Conservation (phyloP, 2,329 filamentous ascomycete genomes). For the Monosporascus ibericus region DNA sequence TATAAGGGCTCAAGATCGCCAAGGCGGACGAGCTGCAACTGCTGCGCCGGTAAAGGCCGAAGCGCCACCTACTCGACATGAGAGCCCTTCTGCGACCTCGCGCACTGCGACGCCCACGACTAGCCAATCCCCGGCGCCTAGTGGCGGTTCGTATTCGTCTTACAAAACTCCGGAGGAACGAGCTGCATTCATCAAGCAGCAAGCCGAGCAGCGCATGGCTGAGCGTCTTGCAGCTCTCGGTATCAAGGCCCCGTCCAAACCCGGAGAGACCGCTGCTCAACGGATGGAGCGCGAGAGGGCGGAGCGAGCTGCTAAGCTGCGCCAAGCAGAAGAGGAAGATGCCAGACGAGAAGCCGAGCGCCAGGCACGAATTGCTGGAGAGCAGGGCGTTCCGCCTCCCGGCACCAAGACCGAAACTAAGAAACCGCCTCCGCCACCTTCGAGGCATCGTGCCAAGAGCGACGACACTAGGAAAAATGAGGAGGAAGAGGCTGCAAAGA, state of each 20-base stretch:
- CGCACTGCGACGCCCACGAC: constrained; percentile 47
- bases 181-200: constrained; percentile 93
- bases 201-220: constrained; percentile 94
- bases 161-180: constrained; percentile 91
- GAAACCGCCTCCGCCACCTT: constrained; percentile 71
- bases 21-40: constrained; percentile 33
- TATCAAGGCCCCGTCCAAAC: constrained; percentile 74
- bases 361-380: constrained; percentile 74
- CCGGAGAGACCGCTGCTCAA: constrained; percentile 76
- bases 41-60: constrained; percentile 39
- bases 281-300: constrained; percentile 80
- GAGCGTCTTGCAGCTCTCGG: constrained; percentile 90
- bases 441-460: constrained; percentile 61
- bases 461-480: constrained; percentile 40
- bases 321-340: constrained; percentile 91
- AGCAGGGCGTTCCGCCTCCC: constrained; percentile 60
- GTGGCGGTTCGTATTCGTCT: constrained; percentile 66
- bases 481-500: constrained; percentile 50
- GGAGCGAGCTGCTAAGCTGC: constrained; percentile 81
- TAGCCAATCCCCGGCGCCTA: constrained; percentile 36
- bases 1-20: constrained; percentile 54
- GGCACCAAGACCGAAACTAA: constrained; percentile 44
- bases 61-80: constrained; percentile 41
- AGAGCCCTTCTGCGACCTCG: constrained; percentile 47
- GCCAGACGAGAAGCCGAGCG: constrained; percentile 80